These are phyloP conservation scores for Rhynchosporium graminicola DNA, from an alignment of 2,329 filamentous ascomycete species.

Conservation along the genomic window DNA sequence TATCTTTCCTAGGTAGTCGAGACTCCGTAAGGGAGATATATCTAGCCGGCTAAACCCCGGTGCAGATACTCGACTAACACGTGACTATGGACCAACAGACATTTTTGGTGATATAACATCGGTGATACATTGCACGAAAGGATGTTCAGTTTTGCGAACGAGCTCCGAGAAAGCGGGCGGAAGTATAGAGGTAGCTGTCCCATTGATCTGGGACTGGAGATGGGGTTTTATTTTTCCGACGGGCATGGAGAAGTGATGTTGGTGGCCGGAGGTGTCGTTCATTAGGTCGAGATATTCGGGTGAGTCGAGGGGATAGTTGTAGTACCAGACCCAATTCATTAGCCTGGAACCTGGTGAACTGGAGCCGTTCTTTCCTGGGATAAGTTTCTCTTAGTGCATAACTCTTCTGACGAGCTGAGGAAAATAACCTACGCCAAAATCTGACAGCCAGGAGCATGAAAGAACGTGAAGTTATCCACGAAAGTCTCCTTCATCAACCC, in stretches of 20 bases:
- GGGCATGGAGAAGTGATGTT: background rate
- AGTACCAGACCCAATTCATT: background rate
- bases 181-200: background rate
- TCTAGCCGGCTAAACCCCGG: no score
- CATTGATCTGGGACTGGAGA: background rate
- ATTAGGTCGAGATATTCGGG: background rate
- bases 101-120: background rate
- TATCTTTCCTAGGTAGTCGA: no score
- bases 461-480: conserved; percentile 45
- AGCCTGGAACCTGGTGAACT: background rate
- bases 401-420: conserved; percentile 37
- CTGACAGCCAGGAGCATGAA: conserved; percentile 43
- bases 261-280: background rate
- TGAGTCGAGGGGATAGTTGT: background rate
- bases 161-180: background rate
- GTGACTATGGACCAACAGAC: no score
- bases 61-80: no score
- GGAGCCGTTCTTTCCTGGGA: background rate
- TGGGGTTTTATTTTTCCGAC: background rate
- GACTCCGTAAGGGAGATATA: no score
- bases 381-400: background rate
- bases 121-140: background rate
- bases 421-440: conserved; percentile 39
- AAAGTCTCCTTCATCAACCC: conserved; percentile 41
- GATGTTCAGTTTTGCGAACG: background rate